These are phyloP conservation scores for Exophiala calicioides DNA, from an alignment of 2,329 filamentous ascomycete genomes.

Conservation along the genomic window DNA sequence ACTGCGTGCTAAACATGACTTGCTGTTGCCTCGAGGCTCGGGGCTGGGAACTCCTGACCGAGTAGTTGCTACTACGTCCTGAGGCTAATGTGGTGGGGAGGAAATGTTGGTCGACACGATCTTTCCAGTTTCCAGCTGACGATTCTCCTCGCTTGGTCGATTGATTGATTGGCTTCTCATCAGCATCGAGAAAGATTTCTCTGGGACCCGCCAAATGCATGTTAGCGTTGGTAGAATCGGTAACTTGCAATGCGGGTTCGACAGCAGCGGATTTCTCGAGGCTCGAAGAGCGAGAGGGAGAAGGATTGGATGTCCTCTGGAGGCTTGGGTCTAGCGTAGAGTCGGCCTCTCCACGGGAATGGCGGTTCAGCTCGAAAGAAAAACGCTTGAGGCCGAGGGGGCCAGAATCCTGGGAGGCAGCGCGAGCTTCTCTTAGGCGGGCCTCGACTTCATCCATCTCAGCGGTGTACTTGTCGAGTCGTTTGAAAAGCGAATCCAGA, in stretches of 20 bases:
- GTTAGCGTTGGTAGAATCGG: no score
- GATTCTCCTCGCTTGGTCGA: no score
- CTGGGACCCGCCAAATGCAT: no score
- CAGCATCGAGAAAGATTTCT: no score
- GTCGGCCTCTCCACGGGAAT: background rate
- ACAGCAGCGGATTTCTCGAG: background rate
- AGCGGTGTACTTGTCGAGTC: slow-evolving; percentile 22
- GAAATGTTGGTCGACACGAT: slow-evolving; percentile 5
- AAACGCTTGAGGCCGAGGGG: slow-evolving; percentile 1
- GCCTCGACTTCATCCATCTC: slow-evolving; percentile 21
- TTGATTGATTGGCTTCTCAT: no score
- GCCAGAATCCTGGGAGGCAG: slow-evolving; percentile 7
- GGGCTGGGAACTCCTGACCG: background rate
- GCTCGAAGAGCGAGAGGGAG: background rate
- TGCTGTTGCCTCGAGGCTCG: background rate
- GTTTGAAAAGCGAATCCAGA: slow-evolving; percentile 20
- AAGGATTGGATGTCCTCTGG: no score
- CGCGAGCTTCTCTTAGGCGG: slow-evolving; percentile 9
- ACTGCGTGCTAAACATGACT: slow-evolving; percentile 1
- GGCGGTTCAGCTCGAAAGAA: slow-evolving; percentile 10
- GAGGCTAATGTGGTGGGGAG: background rate
- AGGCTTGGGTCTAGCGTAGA: no score
- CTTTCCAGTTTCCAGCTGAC: slow-evolving; percentile 2
- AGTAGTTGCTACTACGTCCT: slow-evolving; percentile 6
- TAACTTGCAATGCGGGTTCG: no score